Evolutionary conservation across 2,329 filamentous ascomycete species (phyloP), one percentile per base, ranked within the genome.

Genomic region (Talaromyces sp.): DNA sequence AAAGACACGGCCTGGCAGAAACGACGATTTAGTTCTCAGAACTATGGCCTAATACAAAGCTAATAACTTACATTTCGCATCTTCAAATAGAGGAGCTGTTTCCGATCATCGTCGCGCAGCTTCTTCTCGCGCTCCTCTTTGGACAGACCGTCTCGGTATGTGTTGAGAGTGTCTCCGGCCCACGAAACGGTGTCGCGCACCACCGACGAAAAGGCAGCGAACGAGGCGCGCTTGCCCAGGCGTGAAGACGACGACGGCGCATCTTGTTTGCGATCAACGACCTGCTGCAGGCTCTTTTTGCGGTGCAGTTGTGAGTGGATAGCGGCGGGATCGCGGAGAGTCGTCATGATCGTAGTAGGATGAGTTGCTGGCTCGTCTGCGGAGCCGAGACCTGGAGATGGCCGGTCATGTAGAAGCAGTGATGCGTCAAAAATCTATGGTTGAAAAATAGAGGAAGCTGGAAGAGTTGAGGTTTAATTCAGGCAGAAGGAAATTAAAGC

Each of bases 1-100:
- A 87, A 83, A 1, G 84, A 84, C 61, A 85, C 82, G 63, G 91
- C 89, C 86, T 91, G 41, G 29, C 10, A 43, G 46, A 17, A n/a
- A 56, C 21, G 35, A 54, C 54, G 41, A 56, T 46, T 35, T 43
- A 14, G 31, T 52, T 65, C 63, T 66, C 55, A 54, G 61, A n/a
- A n/a, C n/a, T n/a, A n/a, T n/a, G n/a, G n/a, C n/a, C n/a, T n/a
- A n/a, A n/a, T n/a, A n/a, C n/a, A n/a, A 24, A 24, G 2, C 11
- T 17, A 7, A 53, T 38, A 29, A 78, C 83, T 71, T 74, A 88
- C 88, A 75, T 85, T 84, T 64, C 85, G 84, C 80, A 92, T 82
- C 63, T 83, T 83, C 63, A 86, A 71, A 62, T 84, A 82, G 48
- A 92, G 72, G 10, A 88, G 79, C 68, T 87, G 83, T 71, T 83